phyloP scores from a whole-genome alignment of 2,329 filamentous ascomycete species.

The Alternaria longipes region DNA sequence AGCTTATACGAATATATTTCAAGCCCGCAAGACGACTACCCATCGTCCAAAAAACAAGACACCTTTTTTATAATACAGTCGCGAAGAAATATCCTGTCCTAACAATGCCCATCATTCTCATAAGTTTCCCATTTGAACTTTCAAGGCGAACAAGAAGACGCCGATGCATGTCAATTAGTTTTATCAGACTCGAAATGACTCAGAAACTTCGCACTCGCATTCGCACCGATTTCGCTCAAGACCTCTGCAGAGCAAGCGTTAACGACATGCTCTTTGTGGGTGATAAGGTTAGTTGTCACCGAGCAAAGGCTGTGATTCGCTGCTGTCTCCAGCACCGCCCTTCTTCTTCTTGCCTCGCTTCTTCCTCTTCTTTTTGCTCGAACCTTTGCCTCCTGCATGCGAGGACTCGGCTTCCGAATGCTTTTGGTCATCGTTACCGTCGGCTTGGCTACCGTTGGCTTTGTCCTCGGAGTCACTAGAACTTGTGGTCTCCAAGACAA shows the following conservation, averaged over 20 bases:
- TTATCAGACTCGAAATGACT: slow-evolving; percentile 2
- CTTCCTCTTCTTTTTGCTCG: slow-evolving; percentile 50
- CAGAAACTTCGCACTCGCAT: slow-evolving; percentile 2
- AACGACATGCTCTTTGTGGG: slow-evolving; percentile 1
- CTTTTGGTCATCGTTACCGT: slow-evolving; percentile 32
- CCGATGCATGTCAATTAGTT: slow-evolving; percentile 6
- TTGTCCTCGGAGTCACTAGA: slow-evolving; percentile 57
- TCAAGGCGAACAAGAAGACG: slow-evolving; percentile 2
- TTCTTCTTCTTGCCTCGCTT: slow-evolving; percentile 51
- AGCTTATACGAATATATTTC: not conserved
- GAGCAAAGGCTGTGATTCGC: slow-evolving; percentile 46
- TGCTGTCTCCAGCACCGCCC: slow-evolving; percentile 33
- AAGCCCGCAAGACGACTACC: not conserved
- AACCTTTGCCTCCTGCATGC: slow-evolving; percentile 32
- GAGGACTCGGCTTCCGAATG: slow-evolving; percentile 34
- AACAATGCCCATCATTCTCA: slow-evolving; percentile 11
- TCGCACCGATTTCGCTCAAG: slow-evolving; percentile 8
- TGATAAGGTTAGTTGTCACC: slow-evolving; percentile 20
- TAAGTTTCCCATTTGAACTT: not conserved
- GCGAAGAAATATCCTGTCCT: not conserved
- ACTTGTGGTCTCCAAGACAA: slow-evolving; percentile 75
- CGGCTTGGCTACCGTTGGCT: slow-evolving; percentile 24
- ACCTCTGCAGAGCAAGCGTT: slow-evolving; percentile 9
- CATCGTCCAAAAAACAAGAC: not conserved
- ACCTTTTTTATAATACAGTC: slow-evolving; percentile 3